These are phyloP conservation scores for Phylloporus sp. DNA, from an alignment of 768 basidiomycete species.

Conservation along the genomic window DNA sequence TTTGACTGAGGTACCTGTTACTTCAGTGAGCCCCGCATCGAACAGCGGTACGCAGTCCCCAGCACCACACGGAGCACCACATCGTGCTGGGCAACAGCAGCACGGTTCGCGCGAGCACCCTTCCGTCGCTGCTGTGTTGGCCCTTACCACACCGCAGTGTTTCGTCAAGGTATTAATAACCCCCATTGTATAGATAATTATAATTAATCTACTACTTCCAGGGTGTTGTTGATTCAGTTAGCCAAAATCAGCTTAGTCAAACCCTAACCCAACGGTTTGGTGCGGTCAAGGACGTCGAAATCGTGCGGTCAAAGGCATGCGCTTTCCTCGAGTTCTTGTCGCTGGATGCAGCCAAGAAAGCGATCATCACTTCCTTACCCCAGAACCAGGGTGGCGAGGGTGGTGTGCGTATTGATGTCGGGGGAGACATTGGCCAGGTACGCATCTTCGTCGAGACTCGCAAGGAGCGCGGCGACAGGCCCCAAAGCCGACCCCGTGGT, in stretches of 20 bases:
- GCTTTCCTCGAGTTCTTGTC: constrained; percentile 88
- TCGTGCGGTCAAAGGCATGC: constrained; percentile 84
- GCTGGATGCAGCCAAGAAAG: constrained; percentile 78
- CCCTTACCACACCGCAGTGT: constrained; percentile 69
- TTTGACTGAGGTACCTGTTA: constrained; percentile 57
- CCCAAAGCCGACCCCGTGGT: constrained; percentile 56
- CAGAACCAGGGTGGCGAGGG: constrained; percentile 78
- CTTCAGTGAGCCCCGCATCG: constrained; percentile 39
- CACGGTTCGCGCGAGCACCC: constrained; percentile 42
- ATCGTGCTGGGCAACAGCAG: constrained; percentile 33
- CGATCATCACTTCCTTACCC: constrained; percentile 73
- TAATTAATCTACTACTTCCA: constrained; percentile 25
- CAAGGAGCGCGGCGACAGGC: constrained; percentile 88
- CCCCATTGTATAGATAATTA: neutral
- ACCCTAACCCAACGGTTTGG: constrained; percentile 67
- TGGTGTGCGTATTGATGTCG: constrained; percentile 74
- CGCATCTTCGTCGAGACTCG: constrained; percentile 81
- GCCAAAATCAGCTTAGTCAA: constrained; percentile 45
- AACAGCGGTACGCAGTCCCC: constrained; percentile 37
- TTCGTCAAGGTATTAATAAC: constrained; percentile 93
- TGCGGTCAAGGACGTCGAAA: constrained; percentile 81
- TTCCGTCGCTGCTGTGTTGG: constrained; percentile 51
- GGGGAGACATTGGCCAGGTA: constrained; percentile 46
- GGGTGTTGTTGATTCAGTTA: constrained; percentile 71
- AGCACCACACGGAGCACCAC: constrained; percentile 29